Evolutionary conservation across 805 yeast species (phyloP), one percentile per base, ranked within the genome.

Genomic region (Saccharomycopsis synnaedendra): DNA sequence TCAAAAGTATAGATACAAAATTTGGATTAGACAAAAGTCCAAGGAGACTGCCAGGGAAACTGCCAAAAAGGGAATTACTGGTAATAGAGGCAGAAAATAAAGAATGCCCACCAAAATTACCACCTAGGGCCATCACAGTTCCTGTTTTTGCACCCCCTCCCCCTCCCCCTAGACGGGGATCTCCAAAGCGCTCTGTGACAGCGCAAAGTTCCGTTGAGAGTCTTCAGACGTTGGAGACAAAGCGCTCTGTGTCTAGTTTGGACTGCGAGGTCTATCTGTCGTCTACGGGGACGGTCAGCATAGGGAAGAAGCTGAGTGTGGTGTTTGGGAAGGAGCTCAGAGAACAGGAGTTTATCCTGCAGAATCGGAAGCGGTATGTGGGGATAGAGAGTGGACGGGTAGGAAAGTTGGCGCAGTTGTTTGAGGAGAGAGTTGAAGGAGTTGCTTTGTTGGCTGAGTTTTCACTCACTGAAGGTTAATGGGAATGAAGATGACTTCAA

Each of bases 381-480:
- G 55, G 55, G 8, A 44, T 52, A 27, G 47, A 52, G 37, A 42
- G 40, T 11, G 55, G 55, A 1, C 49, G 42, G 39, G 55, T 52
- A 19, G 43, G 27, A n/a, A 49, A 52, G 38, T 47, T 52, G 39
- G 55, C 55, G 2, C 51, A 45, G 35, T 50, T 52, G 42, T 52
- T 49, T 36, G 55, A 52, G 32, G 55, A 52, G 39, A 34, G 55
- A 31, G 37, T 49, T 5, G 51, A 52, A 38, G 43, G 47, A 6
- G 32, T 49, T 32, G 49, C 49, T 31, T 43, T 52, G 35, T 36
- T 52, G 7, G 30, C 46, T 7, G 41, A 31, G 33, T 43, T 48
- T 39, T 9, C 9, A 19, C 19, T 19, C 19, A 19, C 19, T 19
- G 19, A 19, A 19, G 19, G 19, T 19, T 19, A 2, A 19, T 19